Base-by-base conservation (phyloP, 2,329 filamentous ascomycete genomes). In the Microdochium trichocladiopsis region DNA sequence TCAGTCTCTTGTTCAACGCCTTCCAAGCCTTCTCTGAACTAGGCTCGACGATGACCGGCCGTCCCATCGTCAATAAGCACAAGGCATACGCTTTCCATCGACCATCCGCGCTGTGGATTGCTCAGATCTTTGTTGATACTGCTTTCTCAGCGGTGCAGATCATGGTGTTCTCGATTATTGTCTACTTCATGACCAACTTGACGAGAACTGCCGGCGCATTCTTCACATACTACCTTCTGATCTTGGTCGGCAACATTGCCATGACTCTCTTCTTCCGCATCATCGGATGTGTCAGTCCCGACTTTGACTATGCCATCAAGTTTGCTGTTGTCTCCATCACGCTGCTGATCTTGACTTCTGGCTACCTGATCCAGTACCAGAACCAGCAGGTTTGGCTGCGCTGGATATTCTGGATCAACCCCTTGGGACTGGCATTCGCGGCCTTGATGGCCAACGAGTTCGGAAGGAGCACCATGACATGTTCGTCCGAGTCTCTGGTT, bases 221-320 rank as follows among this genome's bases (percentile, higher is more conserved):
- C 72, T 91, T 91, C 70, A 89, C 78, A 0, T 92, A 89, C 64
- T 85, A 84, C 57, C 68, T 92, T 14, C 74, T 91, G 66, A 80
- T 91, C 16, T 75, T 90, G 45, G 78, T 78, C 2, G 83, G 79
- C 3, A 88, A 87, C 59, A 76, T 88, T 28, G 80, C 79, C 11
- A 90, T 91, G 84, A 90, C 87, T 0, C 72, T 90, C 2, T 87
- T 90, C 66, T 91, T 92, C 73, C 74, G 88, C 54, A 88, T 86
- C 2, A 76, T 92, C 2, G 88, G 86, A 6, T 90, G 84, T 54
- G 54, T 88, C 12, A 90, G 86, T 54, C 87, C 88, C 0, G 87
- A 90, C 61, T 95, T 95, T 53, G 88, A 95, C 64, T 88, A 87
- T 45, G 91, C 91, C 2, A 88, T 92, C 67, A 92, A 92, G 66